A percentile compares a stretch with the other conserved stretches of the same genome.
Conservation (phyloP, 371 early-diverging fungal genomes). For the Mucor irregularis region DNA sequence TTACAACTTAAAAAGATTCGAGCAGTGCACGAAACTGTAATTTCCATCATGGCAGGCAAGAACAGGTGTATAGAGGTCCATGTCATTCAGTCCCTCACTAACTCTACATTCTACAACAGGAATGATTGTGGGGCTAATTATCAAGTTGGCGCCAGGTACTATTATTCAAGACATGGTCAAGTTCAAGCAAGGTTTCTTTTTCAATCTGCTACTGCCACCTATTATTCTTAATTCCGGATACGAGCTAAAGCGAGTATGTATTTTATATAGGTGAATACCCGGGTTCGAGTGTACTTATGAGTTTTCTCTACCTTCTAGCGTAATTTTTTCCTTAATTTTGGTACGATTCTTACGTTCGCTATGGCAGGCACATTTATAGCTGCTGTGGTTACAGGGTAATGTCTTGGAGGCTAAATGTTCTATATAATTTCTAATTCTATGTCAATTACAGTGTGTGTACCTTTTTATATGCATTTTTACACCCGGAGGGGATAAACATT, state of each 20-base stretch:
- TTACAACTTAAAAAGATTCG: slow-evolving; percentile 83
- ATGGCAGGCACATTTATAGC: slow-evolving; percentile 90
- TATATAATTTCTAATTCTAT: not conserved
- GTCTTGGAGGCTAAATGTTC: not conserved
- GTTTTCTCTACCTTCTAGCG: no score
- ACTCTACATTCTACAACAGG: slow-evolving; percentile 42
- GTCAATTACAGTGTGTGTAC: slow-evolving; percentile 52
- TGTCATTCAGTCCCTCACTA: not conserved
- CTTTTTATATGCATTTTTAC: slow-evolving; percentile 69
- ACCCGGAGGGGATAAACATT: slow-evolving; percentile 65
- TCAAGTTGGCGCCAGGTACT: slow-evolving; percentile 71
- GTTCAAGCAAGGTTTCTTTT: slow-evolving; percentile 90
- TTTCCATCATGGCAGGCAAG: slow-evolving; percentile 85
- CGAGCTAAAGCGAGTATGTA: slow-evolving; percentile 77
- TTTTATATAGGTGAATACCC: not conserved
- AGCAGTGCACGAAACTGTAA: slow-evolving; percentile 90
- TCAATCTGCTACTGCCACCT: slow-evolving; percentile 93
- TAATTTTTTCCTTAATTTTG: slow-evolving; percentile 85
- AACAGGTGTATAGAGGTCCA: not conserved
- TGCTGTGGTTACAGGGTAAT: slow-evolving; percentile 83
- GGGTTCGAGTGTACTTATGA: not conserved
- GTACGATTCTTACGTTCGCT: slow-evolving; percentile 88
- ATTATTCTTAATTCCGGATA: slow-evolving; percentile 96
- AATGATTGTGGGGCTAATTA: slow-evolving; percentile 84
- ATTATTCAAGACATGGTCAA: slow-evolving; percentile 83